Evolutionary conservation across 169 alveolate genomes (phyloP), one percentile per base, ranked within the genome.

Genomic region (Cytauxzoon felis): DNA sequence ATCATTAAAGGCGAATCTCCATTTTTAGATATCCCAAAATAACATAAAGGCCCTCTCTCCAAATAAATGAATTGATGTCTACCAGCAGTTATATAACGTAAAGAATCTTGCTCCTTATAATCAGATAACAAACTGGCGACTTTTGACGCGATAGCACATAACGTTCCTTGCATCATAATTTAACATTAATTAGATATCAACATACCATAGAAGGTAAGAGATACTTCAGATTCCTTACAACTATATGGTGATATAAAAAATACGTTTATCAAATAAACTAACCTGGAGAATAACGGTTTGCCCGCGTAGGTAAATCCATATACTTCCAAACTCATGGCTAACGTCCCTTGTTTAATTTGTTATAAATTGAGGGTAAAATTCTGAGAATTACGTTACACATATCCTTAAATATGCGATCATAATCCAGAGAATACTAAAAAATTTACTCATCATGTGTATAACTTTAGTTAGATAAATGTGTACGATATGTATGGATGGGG

Each of bases 241-340:
- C 84, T 73, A 41, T 3, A 32, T 7, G 41, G n/a, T 13, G 23
- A 13, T 40, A 36, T n/a, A 61, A 33, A 16, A 27, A 2, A 41
- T 27, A 18, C 7, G 45, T 41, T 6, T 19, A 27, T 41, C 6
- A n/a, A 3, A 19, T 2, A 9, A 24, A 61, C 65, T 11, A 38
- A 76, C 81, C 63, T 76, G 33, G 80, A 56, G 27, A 76, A 76
- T 56, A 76, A 48, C 58, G 86, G 86, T 33, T 76, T 76, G 26
- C 86, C 86, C 29, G 86, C 80, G 45, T 62, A 76, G 5, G 86
- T 76, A 41, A 76, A 67, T 24, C 76, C 86, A 61, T 65, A 76
- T 11, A 76, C 81, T 53, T 67, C 69, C 52, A 59, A 59, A 42
- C 32, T 57, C 69, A 59, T 59, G n/a, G n/a, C n/a, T n/a, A n/a